Evolutionary conservation across 768 basidiomycete genomes (phyloP).

Genomic region (Auricularia auricula-judae): DNA sequence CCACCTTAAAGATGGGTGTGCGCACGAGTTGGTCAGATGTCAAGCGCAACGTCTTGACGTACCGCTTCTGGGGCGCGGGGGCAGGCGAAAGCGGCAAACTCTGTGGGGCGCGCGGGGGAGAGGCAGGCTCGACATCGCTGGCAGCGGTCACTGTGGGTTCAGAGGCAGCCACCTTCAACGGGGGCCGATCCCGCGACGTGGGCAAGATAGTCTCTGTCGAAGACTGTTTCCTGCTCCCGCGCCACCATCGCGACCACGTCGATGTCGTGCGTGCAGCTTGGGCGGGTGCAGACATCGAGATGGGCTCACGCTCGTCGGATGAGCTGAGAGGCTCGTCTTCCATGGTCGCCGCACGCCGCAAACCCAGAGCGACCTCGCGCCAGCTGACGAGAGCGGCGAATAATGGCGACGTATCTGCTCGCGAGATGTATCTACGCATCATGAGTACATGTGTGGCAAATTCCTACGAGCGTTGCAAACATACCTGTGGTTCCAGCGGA

Average conservation of each 20-base stretch:
- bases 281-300: conserved; percentile 28
- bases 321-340: conserved; percentile 18
- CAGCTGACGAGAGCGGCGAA: conserved; percentile 65
- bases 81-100: neutral
- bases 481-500: conserved; percentile 63
- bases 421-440: conserved; percentile 60
- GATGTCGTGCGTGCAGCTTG: conserved; percentile 36
- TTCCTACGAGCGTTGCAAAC: conserved; percentile 16
- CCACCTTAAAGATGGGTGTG: conserved; percentile 1
- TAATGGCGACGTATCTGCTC: conserved; percentile 59
- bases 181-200: conserved; percentile 3
- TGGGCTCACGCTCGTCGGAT: conserved; percentile 15
- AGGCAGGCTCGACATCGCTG: neutral
- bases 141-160: conserved; percentile 7
- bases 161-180: conserved; percentile 16
- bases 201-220: conserved; percentile 9
- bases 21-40: conserved; percentile 90
- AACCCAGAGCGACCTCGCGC: conserved; percentile 33
- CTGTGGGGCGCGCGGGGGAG: neutral
- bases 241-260: conserved; percentile 85
- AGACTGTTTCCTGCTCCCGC: conserved; percentile 34
- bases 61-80: conserved; percentile 35
- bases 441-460: no score
- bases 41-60: conserved; percentile 83
- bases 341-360: neutral